Conservation (phyloP, 352 stramenopile species). For the Phytophthora pinifolia region DNA sequence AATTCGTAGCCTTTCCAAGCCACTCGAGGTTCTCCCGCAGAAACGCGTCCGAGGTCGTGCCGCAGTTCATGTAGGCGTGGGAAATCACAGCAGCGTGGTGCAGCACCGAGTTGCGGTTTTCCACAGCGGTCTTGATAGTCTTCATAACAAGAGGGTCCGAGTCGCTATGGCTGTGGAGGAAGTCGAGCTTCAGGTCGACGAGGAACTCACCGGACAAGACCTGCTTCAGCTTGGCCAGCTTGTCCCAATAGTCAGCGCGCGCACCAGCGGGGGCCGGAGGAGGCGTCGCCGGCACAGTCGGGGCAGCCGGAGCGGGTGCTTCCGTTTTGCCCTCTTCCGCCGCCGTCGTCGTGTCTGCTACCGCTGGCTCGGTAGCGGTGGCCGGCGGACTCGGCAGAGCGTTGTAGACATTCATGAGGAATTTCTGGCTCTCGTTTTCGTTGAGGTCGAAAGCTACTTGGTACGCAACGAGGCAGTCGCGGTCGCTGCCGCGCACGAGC, state of each 20-base stretch:
- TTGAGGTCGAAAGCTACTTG: conserved; percentile 98
- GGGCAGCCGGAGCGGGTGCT: conserved; percentile 27
- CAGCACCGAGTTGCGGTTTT: conserved; percentile 96
- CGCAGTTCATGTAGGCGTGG: conserved; percentile 97
- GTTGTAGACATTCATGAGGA: conserved; percentile 92
- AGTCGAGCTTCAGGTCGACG: conserved; percentile 93
- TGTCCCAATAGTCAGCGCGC: conserved; percentile 75
- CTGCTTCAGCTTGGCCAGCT: conserved; percentile 84
- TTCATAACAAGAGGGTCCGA: conserved; percentile 94
- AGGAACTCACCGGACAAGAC: conserved; percentile 90
- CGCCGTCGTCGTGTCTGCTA: conserved; percentile 27
- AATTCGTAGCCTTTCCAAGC: conserved; percentile 99
- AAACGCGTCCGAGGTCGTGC: conserved; percentile 98
- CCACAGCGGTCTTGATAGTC: conserved; percentile 92
- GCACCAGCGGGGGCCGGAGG: conserved; percentile 45
- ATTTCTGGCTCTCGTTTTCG: conserved; percentile 98
- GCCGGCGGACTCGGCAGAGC: conserved; percentile 70
- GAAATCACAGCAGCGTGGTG: conserved; percentile 97
- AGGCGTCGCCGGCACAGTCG: conserved; percentile 35
- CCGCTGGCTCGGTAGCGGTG: conserved; percentile 26
- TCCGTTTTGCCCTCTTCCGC: conserved; percentile 47
- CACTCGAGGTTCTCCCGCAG: conserved; percentile 99
- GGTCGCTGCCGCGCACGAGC: conserved; percentile 72
- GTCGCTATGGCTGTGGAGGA: conserved; percentile 90
- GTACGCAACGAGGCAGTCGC: conserved; percentile 92